These are phyloP conservation scores for Lactarius pseudohatsudake DNA, from an alignment of 768 basidiomycete genomes.

Conservation along the genomic window DNA sequence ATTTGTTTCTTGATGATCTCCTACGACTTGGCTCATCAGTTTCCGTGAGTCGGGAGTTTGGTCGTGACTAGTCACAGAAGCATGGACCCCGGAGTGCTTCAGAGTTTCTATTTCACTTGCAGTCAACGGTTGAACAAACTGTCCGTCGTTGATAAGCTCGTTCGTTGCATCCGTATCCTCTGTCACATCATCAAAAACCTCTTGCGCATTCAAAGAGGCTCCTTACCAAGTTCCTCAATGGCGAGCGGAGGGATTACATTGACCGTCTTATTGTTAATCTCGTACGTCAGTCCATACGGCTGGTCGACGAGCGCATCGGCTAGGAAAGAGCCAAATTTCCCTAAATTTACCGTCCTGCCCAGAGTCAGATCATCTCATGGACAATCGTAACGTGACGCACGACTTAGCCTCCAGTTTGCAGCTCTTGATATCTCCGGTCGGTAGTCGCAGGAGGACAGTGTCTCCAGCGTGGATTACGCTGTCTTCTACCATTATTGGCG, in stretches of 20 bases:
- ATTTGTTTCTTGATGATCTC: constrained; percentile 96
- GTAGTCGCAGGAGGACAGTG: constrained; percentile 75
- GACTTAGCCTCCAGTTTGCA: constrained; percentile 59
- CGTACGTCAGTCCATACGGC: constrained; percentile 87
- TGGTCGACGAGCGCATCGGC: constrained; percentile 76
- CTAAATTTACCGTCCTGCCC: constrained; percentile 66
- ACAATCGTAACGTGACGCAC: constrained; percentile 8
- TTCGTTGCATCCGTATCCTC: constrained; percentile 98
- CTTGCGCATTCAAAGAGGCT: not conserved
- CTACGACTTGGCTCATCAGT: constrained; percentile 41
- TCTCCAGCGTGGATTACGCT: constrained; percentile 60
- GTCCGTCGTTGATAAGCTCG: constrained; percentile 88
- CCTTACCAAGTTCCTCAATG: constrained; percentile 79
- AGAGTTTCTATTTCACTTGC: constrained; percentile 80
- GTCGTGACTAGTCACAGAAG: constrained; percentile 50
- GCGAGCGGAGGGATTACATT: constrained; percentile 58
- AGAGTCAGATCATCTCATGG: constrained; percentile 1
- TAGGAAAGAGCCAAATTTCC: constrained; percentile 84
- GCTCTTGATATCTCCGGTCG: constrained; percentile 75
- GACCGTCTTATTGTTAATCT: constrained; percentile 73
- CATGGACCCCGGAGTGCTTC: constrained; percentile 79
- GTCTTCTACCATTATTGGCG: constrained; percentile 1
- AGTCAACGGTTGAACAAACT: constrained; percentile 80
- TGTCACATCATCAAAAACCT: constrained; percentile 35
- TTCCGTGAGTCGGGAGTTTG: constrained; percentile 3